Conservation (phyloP, 164 flowering plant genomes). For the Vitis amurensis region DNA sequence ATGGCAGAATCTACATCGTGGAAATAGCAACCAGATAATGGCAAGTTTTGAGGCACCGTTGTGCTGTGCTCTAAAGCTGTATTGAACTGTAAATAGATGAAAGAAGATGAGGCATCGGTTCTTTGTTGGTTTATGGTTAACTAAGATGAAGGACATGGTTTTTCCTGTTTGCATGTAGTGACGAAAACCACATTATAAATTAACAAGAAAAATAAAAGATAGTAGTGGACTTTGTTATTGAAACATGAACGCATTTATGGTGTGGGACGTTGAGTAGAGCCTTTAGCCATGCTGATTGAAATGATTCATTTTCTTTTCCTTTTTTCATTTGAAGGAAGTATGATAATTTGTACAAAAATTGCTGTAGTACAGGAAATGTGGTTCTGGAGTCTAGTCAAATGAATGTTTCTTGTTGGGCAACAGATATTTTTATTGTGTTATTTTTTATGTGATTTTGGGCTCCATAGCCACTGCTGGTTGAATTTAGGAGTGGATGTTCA, state of each 20-base stretch:
- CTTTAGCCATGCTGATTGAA: background rate
- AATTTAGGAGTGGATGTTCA: too few relatives aligned
- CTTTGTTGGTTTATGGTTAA: background rate
- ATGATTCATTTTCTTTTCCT: background rate
- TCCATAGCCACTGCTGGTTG: too few relatives aligned
- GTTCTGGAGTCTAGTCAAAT: too few relatives aligned
- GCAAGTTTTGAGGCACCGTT: background rate
- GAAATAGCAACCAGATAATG: background rate
- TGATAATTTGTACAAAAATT: too few relatives aligned
- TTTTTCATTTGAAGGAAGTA: too few relatives aligned
- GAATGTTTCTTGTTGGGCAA: too few relatives aligned
- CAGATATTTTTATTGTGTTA: too few relatives aligned
- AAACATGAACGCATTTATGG: background rate
- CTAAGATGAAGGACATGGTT: background rate
- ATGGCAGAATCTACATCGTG: too few relatives aligned
- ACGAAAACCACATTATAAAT: background rate
- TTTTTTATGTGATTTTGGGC: too few relatives aligned
- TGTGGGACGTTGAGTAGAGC: background rate
- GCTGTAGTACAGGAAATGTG: too few relatives aligned
- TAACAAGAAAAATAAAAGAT: background rate
- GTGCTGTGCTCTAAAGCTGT: conserved; percentile 2
- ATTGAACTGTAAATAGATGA: conserved; percentile 9
- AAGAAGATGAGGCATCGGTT: background rate
- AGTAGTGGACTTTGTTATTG: background rate
- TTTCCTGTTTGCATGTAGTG: background rate